These are phyloP conservation scores for Geotrichum cucujoidarum DNA, from an alignment of 1,139 yeast genomes.

Conservation along the genomic window DNA sequence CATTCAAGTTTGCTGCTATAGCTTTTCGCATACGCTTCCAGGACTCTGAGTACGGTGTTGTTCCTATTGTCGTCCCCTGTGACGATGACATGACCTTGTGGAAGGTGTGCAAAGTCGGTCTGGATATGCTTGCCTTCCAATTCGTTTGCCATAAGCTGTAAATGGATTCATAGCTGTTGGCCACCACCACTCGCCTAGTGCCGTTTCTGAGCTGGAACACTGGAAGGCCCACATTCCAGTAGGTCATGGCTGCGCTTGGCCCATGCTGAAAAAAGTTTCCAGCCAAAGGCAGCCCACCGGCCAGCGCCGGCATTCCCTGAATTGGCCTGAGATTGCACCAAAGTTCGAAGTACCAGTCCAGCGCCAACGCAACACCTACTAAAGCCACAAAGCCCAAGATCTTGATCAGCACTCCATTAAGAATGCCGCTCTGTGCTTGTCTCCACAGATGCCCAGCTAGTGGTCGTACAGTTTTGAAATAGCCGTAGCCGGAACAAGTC, in stretches of 20 bases:
- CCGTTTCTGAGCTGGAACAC: constrained; percentile 61
- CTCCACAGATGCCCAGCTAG: not conserved
- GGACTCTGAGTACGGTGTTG: constrained; percentile 62
- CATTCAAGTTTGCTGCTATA: constrained; percentile 49
- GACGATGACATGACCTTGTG: constrained; percentile 60
- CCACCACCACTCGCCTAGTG: constrained; percentile 52
- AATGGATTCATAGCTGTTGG: constrained; percentile 56
- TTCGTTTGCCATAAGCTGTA: constrained; percentile 51
- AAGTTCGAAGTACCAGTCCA: constrained; percentile 22
- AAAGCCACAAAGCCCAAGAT: no score
- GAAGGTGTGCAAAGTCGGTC: constrained; percentile 65
- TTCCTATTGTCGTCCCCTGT: constrained; percentile 62
- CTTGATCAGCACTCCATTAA: not conserved
- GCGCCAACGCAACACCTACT: no score
- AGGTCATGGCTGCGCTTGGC: constrained; percentile 50
- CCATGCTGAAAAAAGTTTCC: constrained; percentile 48
- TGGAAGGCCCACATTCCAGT: constrained; percentile 43
- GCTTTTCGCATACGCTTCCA: constrained; percentile 52
- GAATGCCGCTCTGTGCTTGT: not conserved
- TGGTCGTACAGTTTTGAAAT: constrained; percentile 3
- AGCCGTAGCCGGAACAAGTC: constrained; percentile 7
- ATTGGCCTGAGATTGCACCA: constrained; percentile 32
- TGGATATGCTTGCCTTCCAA: constrained; percentile 53
- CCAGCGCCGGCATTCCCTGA: constrained; percentile 13
- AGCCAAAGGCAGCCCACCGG: constrained; percentile 45